Evolutionary conservation across 1,139 yeast genomes (phyloP), one percentile per base, ranked within the genome.

Genomic region (Kurtzmaniella natalensis): DNA sequence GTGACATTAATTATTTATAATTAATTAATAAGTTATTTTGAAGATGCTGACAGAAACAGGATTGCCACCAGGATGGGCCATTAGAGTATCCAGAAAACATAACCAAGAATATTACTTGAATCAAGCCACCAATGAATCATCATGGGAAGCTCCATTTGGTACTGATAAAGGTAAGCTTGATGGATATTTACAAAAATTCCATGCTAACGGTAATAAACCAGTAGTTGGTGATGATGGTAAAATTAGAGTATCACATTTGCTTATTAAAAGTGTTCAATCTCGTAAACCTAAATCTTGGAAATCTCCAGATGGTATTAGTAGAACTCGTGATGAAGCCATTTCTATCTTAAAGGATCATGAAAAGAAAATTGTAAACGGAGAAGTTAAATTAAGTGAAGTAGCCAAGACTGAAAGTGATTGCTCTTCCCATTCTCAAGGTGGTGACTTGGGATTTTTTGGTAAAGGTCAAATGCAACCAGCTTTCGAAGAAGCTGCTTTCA

Each of bases 271-370:
- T 58, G 68, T 60, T 36, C 92, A 78, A 37, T 80, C 92, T 10
- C 75, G 98, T 45, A 77, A 95, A 46, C 98, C 98, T 9, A 77
- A 87, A 23, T 85, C 95, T 9, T 94, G 96, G 94, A 84, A 87
- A 55, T 75, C 76, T 23, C 81, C 81, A 17, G 74, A 78, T 28
- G 70, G 68, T 5, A 80, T 92, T 44, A 81, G 94, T 2, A 70
- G 86, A 35, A 58, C 85, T 8, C 81, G 89, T 52, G 95, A 87
- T 41, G 96, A 88, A 48, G 94, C 97, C 20, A 73, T 81, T 43
- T 73, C 73, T 31, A 76, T 76, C 36, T 53, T 86, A 45, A 70
- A 73, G 40, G 72, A 69, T 28, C 78, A 76, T 51, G 78, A 82
- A 50, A 65, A 71, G 7, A 67, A 73, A 38, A 81, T 88, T 39